Percentiles rank a stretch among this genome's conserved stretches.
Evolutionary conservation across 345 rosid genomes (phyloP).

Genomic region (Populus tremula): DNA sequence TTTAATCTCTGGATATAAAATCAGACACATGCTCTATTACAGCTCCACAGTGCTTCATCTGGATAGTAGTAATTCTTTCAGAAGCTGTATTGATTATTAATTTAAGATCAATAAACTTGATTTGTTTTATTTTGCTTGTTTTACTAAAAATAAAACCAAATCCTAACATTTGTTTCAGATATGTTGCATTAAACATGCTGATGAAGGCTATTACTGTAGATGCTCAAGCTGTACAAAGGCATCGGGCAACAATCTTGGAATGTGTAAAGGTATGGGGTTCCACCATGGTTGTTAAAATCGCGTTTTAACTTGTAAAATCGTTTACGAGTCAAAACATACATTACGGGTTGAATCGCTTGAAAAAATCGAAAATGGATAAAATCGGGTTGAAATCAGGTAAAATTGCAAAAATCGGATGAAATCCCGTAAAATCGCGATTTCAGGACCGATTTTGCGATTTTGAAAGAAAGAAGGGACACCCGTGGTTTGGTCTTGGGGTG

Average conservation of each 20-base stretch:
- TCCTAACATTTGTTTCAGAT: constrained; percentile 46
- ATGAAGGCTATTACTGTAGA: constrained; percentile 88
- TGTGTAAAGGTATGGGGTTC: constrained; percentile 80
- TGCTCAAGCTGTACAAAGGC: constrained; percentile 96
- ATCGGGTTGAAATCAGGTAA: too few species aligned
- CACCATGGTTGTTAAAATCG: too few species aligned
- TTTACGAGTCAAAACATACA: too few species aligned
- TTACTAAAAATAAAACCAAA: constrained; percentile 9
- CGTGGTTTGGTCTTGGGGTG: not conserved
- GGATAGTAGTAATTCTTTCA: not conserved
- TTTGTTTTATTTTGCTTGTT: not conserved
- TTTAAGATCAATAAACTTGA: constrained; percentile 1
- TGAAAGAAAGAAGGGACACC: too few species aligned
- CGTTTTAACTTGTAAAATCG: too few species aligned
- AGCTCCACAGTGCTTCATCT: not conserved
- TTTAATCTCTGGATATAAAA: not conserved
- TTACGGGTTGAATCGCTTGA: too few species aligned
- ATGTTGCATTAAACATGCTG: constrained; percentile 95
- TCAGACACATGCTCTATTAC: not conserved
- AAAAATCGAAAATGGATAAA: too few species aligned
- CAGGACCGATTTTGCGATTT: too few species aligned
- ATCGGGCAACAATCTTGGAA: constrained; percentile 90
- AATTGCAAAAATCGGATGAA: too few species aligned
- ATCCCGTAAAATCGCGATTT: too few species aligned
- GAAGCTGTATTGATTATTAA: not conserved